A percentile compares a stretch with the other conserved stretches of the same genome.
Evolutionary conservation across 2,329 filamentous ascomycete genomes (phyloP).

Genomic region (Graphium sp.): DNA sequence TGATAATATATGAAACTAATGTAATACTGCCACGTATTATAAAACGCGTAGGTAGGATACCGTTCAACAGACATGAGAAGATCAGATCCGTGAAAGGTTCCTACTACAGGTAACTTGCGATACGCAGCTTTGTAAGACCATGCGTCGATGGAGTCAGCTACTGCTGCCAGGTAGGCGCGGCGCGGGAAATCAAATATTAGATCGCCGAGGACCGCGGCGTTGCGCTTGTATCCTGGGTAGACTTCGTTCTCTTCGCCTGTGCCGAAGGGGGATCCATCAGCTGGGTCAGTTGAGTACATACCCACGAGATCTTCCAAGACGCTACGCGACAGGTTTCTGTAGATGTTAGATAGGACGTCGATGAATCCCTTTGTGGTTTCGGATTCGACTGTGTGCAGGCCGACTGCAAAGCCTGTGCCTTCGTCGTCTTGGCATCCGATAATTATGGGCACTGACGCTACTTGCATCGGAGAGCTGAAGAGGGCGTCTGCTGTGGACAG

Average conservation of each 20-base stretch:
- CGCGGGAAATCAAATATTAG: constrained; percentile 29
- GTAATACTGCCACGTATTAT: too few relatives aligned
- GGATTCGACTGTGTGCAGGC: constrained; percentile 41
- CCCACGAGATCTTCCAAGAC: constrained; percentile 30
- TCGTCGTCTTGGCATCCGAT: constrained; percentile 50
- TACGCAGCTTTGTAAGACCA: constrained; percentile 49
- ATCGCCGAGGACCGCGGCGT: constrained; percentile 48
- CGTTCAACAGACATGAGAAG: constrained; percentile 37
- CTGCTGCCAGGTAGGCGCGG: constrained; percentile 23
- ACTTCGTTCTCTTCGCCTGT: constrained; percentile 39
- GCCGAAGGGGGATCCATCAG: constrained; percentile 39
- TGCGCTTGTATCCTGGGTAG: constrained; percentile 48
- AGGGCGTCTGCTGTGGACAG: constrained; percentile 33
- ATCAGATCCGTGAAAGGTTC: constrained; percentile 46
- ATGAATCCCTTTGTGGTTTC: constrained; percentile 33
- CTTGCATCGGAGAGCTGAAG: constrained; percentile 28
- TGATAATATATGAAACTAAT: constrained; percentile 38
- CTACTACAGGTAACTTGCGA: constrained; percentile 42
- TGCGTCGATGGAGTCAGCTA: constrained; percentile 25
- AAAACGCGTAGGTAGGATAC: too few relatives aligned
- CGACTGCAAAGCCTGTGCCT: constrained; percentile 45
- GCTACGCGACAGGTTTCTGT: constrained; percentile 22
- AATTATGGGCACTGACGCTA: constrained; percentile 42
- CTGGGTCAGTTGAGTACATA: constrained; percentile 29
- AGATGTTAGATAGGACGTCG: constrained; percentile 31